A percentile compares a stretch with the other conserved stretches of the same genome.
Evolutionary conservation across 805 yeast species (phyloP).

Genomic region (Pichia heedii): DNA sequence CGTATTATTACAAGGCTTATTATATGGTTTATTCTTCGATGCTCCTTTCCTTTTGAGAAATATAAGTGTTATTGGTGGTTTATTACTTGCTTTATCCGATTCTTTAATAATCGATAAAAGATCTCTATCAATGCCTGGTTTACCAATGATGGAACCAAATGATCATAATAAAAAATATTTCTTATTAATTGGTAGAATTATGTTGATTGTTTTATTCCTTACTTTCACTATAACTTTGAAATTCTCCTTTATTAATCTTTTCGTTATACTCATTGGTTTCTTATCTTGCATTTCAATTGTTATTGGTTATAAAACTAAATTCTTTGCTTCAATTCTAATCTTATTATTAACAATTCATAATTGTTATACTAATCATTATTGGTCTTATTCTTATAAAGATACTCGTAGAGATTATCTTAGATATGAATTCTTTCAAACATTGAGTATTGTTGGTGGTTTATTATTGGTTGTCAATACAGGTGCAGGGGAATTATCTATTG

Average conservation of each 20-base stretch:
- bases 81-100: slow-evolving; percentile 79
- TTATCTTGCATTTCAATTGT: slow-evolving; percentile 67
- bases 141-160: slow-evolving; percentile 62
- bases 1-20: slow-evolving; percentile 74
- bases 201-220: slow-evolving; percentile 75
- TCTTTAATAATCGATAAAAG: slow-evolving; percentile 71
- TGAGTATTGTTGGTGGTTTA: slow-evolving; percentile 91
- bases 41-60: slow-evolving; percentile 77
- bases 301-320: slow-evolving; percentile 87
- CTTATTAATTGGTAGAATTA: slow-evolving; percentile 77
- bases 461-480: slow-evolving; percentile 88
- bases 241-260: slow-evolving; percentile 58
- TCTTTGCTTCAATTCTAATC: slow-evolving; percentile 68
- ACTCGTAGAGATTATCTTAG: slow-evolving; percentile 80
- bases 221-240: slow-evolving; percentile 73
- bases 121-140: slow-evolving; percentile 59
- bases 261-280: slow-evolving; percentile 63
- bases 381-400: slow-evolving; percentile 65
- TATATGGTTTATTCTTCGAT: slow-evolving; percentile 81
- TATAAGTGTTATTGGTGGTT: slow-evolving; percentile 85
- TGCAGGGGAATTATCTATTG: slow-evolving; percentile 89
- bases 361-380: slow-evolving; percentile 74
- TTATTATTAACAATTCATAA: slow-evolving; percentile 68
- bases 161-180: slow-evolving; percentile 68
- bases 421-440: slow-evolving; percentile 90